These are phyloP conservation scores for Haplographium delicatum DNA, from an alignment of 495 filamentous ascomycete genomes.

Conservation along the genomic window DNA sequence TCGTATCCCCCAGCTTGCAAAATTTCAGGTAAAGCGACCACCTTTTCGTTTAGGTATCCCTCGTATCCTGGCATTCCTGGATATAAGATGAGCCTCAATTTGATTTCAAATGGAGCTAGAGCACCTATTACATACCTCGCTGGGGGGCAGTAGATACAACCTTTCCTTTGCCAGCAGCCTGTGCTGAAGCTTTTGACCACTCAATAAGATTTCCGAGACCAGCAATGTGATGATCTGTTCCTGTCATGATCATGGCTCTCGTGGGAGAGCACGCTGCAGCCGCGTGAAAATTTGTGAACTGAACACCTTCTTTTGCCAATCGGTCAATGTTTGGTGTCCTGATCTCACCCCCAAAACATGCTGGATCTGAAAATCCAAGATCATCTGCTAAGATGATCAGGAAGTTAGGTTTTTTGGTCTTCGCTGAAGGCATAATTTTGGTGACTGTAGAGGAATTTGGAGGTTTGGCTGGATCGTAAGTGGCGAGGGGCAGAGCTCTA, in stretches of 20 bases:
- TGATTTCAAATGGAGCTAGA: not conserved
- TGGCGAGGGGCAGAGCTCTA: too few species aligned
- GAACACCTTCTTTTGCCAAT: constrained; percentile 42
- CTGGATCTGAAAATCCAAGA: constrained; percentile 56
- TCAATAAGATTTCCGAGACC: constrained; percentile 42
- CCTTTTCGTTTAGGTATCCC: constrained; percentile 58
- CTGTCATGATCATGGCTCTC: constrained; percentile 54
- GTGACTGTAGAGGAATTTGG: not conserved
- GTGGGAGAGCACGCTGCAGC: constrained; percentile 61
- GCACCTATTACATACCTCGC: too few species aligned
- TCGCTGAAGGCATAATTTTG: not conserved
- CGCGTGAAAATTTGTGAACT: constrained; percentile 34
- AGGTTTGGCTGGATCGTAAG: not conserved
- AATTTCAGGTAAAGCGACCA: constrained; percentile 57
- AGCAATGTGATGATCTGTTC: constrained; percentile 49
- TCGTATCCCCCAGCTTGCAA: constrained; percentile 57
- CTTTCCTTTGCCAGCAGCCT: too few species aligned
- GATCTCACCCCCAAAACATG: constrained; percentile 59
- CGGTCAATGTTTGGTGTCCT: constrained; percentile 55
- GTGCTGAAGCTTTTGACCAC: constrained; percentile 30
- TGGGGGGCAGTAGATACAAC: too few species aligned
- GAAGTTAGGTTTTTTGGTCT: constrained; percentile 45
- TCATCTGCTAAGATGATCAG: constrained; percentile 60
- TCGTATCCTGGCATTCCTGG: constrained; percentile 59
- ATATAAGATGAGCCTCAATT: not conserved